Percentiles rank a stretch among this genome's conserved stretches.
phyloP scores from a whole-genome alignment of 805 yeast species.

The Huiozyma naganishii region DNA sequence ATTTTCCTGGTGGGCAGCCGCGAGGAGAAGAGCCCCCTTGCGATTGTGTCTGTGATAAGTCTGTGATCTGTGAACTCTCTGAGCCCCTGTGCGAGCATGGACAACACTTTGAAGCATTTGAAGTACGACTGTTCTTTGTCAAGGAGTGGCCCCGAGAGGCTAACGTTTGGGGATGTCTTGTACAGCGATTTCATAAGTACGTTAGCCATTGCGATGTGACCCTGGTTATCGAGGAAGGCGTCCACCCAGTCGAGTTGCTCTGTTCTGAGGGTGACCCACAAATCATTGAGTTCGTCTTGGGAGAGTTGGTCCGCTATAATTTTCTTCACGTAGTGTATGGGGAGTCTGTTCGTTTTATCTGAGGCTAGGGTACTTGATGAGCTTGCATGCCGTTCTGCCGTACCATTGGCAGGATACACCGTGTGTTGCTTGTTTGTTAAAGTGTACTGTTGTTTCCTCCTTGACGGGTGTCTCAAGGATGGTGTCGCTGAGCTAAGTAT shows the following conservation, averaged over 20 bases:
- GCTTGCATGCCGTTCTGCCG: slow-evolving; percentile 13
- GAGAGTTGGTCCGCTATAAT: slow-evolving; percentile 62
- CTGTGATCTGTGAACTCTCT: slow-evolving; percentile 23
- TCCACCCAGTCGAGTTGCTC: slow-evolving; percentile 81
- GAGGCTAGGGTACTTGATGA: slow-evolving; percentile 8
- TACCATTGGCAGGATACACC: background rate
- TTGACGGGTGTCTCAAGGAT: too few relatives aligned
- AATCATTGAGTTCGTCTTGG: slow-evolving; percentile 60
- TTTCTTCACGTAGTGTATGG: slow-evolving; percentile 65
- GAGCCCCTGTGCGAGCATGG: slow-evolving; percentile 20
- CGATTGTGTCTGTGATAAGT: slow-evolving; percentile 45
- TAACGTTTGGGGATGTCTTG: slow-evolving; percentile 16
- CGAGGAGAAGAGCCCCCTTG: slow-evolving; percentile 67
- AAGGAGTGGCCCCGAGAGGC: slow-evolving; percentile 33
- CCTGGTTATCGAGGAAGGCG: slow-evolving; percentile 67
- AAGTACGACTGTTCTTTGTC: slow-evolving; percentile 70
- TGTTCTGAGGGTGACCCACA: slow-evolving; percentile 87
- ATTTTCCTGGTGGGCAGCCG: slow-evolving; percentile 64
- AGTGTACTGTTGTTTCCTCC: background rate
- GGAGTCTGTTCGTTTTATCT: slow-evolving; percentile 36
- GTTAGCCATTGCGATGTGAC: slow-evolving; percentile 65
- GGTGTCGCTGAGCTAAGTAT: too few relatives aligned
- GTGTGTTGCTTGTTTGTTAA: background rate
- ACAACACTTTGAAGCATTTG: slow-evolving; percentile 56
- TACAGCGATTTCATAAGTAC: slow-evolving; percentile 42